These are phyloP conservation scores for Neurospora tetrasperma DNA, from an alignment of 495 filamentous ascomycete genomes.

Conservation along the genomic window DNA sequence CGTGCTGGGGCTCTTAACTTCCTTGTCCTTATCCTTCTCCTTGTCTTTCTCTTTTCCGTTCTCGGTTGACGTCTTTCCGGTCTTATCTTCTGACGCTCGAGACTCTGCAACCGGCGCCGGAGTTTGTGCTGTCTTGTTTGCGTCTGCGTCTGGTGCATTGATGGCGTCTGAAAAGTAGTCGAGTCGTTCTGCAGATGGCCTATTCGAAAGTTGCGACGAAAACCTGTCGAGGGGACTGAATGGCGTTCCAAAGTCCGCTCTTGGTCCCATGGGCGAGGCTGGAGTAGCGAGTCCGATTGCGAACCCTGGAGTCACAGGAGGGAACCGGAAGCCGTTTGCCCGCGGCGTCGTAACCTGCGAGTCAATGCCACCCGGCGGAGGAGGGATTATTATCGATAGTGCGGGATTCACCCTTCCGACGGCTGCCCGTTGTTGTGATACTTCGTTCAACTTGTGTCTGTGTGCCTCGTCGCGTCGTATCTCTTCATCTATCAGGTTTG, in stretches of 20 bases:
- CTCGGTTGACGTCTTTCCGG: conserved; percentile 25
- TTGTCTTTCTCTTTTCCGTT: conserved; percentile 30
- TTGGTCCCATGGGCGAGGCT: conserved; percentile 23
- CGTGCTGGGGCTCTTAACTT: conserved; percentile 58
- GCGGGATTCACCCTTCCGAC: conserved; percentile 47
- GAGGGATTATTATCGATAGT: conserved; percentile 58
- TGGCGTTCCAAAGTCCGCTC: conserved; percentile 29
- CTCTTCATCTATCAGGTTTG: conserved; percentile 80
- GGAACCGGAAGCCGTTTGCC: conserved; percentile 47
- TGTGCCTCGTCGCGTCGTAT: conserved; percentile 67
- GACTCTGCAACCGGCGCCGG: conserved; percentile 14
- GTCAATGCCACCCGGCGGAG: conserved; percentile 33
- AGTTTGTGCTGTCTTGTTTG: conserved; percentile 23
- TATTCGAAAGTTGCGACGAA: conserved; percentile 18
- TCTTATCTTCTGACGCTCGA: conserved; percentile 22
- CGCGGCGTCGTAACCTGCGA: conserved; percentile 50
- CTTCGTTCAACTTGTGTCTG: conserved; percentile 53
- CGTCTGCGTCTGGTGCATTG: conserved; percentile 23
- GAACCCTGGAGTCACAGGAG: conserved; percentile 58
- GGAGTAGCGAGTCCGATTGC: conserved; percentile 75
- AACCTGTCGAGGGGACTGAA: conserved; percentile 31
- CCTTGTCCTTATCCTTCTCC: conserved; percentile 56
- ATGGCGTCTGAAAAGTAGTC: conserved; percentile 41
- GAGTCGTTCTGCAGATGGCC: conserved; percentile 30
- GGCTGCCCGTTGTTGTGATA: conserved; percentile 45